Percentiles rank a stretch among this genome's conserved stretches.
Evolutionary conservation across 441 rosid species (phyloP).

Genomic region (Pelargonium myrrhifolium): DNA sequence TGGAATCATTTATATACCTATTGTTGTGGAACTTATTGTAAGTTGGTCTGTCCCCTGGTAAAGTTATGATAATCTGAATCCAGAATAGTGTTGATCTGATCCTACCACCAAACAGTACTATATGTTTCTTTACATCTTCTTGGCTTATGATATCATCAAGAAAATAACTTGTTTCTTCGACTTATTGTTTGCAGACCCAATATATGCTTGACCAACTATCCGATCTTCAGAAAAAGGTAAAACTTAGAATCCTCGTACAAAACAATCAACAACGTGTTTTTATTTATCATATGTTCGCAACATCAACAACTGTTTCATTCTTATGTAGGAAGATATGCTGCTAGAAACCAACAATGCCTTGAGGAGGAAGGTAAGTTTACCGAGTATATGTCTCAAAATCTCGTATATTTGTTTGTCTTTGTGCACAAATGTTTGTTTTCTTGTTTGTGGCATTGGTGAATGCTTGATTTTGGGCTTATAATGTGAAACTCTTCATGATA

Average conservation of each 20-base stretch:
- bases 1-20: too few relatives aligned
- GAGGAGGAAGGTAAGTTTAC: conserved; percentile 16
- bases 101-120: not conserved
- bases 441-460: too few relatives aligned
- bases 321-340: conserved; percentile 17
- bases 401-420: not conserved
- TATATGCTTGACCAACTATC: conserved; percentile 20
- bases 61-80: too few relatives aligned
- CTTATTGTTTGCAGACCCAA: conserved; percentile 11
- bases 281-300: not conserved
- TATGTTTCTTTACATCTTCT: too few relatives aligned
- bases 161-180: not conserved
- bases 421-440: not conserved
- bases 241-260: not conserved
- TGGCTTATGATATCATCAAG: too few relatives aligned
- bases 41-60: not conserved
- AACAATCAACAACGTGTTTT: not conserved
- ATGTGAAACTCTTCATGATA: too few relatives aligned
- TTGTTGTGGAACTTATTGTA: not conserved
- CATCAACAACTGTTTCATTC: not conserved
- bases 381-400: too few relatives aligned
- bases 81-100: too few relatives aligned
- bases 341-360: conserved; percentile 15
- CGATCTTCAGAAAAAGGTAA: conserved; percentile 18
- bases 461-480: too few relatives aligned